phyloP scores from a whole-genome alignment of 108 stramenopile genomes.

The Skeletonema marinoi region DNA sequence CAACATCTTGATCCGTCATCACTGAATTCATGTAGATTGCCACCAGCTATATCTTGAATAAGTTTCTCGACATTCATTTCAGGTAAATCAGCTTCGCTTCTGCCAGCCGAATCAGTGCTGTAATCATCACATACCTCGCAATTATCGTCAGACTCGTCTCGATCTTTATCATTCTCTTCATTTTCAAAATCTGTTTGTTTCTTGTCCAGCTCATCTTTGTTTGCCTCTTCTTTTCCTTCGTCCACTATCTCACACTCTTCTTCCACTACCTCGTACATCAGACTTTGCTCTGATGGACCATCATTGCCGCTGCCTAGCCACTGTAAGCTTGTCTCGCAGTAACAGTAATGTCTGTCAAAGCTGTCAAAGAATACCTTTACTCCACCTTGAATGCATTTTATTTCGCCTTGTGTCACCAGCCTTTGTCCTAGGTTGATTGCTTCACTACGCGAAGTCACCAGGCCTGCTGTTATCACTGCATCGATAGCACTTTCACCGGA shows the following conservation, averaged over 20 bases:
- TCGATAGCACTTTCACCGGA: slow-evolving; percentile 4
- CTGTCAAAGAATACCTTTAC: not conserved
- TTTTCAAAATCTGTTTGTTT: not conserved
- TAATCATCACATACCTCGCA: not conserved
- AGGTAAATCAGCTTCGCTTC: not conserved
- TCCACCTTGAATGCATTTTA: not conserved
- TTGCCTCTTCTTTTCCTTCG: not conserved
- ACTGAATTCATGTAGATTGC: not conserved
- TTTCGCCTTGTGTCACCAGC: slow-evolving; percentile 1
- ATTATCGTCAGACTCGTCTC: not conserved
- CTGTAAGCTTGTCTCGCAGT: not conserved
- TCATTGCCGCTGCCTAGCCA: not conserved
- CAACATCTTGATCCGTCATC: slow-evolving; percentile 1
- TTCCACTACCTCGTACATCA: not conserved
- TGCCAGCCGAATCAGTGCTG: not conserved
- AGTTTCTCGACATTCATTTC: not conserved
- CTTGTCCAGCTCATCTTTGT: not conserved
- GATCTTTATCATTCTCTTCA: not conserved
- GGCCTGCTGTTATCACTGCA: slow-evolving; percentile 1
- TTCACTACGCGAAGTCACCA: slow-evolving; percentile 18
- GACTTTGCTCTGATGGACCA: not conserved
- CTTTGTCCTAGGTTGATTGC: slow-evolving; percentile 16
- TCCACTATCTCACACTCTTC: not conserved
- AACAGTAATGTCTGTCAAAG: not conserved
- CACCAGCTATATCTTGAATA: not conserved